Evolutionary conservation across 129 eudicot genomes (phyloP).

Genomic region (Lactuca sativa): DNA sequence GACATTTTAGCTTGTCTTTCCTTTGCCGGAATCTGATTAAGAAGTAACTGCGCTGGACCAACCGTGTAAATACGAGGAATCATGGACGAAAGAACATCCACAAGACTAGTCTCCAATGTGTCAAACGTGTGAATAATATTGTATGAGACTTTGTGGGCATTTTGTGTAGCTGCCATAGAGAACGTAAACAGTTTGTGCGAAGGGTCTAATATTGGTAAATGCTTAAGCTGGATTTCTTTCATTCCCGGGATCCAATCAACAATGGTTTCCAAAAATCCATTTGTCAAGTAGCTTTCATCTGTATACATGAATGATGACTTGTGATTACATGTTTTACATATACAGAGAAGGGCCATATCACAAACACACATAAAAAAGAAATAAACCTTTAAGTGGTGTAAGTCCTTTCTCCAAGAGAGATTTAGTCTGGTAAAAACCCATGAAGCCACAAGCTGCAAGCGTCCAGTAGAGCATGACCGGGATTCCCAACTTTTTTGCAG

Average conservation of each 20-base stretch:
- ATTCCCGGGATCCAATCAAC: slow-evolving; percentile 50
- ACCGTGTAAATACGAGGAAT: slow-evolving; percentile 26
- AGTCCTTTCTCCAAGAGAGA: slow-evolving; percentile 23
- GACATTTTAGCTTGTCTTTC: no score
- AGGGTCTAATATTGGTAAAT: slow-evolving; percentile 41
- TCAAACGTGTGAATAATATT: slow-evolving; percentile 50
- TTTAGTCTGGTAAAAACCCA: neutral
- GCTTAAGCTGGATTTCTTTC: slow-evolving; percentile 37
- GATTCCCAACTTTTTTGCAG: slow-evolving; percentile 15
- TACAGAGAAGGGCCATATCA: no score
- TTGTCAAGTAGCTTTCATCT: slow-evolving; percentile 44
- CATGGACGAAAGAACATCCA: slow-evolving; percentile 24
- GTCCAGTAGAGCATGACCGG: slow-evolving; percentile 14
- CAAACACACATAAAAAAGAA: neutral
- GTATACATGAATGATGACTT: neutral
- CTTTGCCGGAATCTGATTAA: no score
- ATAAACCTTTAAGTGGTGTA: slow-evolving; percentile 25
- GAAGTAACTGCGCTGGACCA: no score
- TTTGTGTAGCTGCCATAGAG: slow-evolving; percentile 12
- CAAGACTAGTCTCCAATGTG: slow-evolving; percentile 35
- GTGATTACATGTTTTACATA: neutral
- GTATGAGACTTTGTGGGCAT: slow-evolving; percentile 17
- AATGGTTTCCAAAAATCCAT: slow-evolving; percentile 47
- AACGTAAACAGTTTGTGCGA: slow-evolving; percentile 35
- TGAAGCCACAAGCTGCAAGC: slow-evolving; percentile 4